Base-by-base conservation (phyloP, 441 rosid species). In the Omphalea diandra region DNA sequence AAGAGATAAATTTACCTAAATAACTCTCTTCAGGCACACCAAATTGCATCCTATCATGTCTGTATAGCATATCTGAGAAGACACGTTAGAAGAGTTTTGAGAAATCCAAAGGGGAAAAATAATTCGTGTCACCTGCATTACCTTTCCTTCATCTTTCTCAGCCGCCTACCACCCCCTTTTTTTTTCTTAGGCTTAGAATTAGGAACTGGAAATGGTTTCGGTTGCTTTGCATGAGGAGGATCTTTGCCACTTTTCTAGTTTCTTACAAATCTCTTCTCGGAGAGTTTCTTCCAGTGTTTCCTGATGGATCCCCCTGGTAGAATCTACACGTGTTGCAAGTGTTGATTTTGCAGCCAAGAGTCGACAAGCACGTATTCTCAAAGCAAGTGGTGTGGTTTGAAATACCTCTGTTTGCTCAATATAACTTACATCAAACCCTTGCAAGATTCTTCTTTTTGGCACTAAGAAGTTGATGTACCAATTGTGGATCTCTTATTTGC, bases 11-110 rank as follows among this genome's bases (percentile, higher is more conserved):
- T 47, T 72, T 84, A 90, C 99, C 98, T 67, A 95, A 81, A 32
- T 98, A 95, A 69, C 98, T 95, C 85, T 93, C 98, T 84, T 95
- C 97, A 27, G 98, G 97, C 47, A 90, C 77, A 71, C 99, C 99
- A 79, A 94, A 94, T 53, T 86, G 93, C 99, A 94, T 94, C 80
- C 97, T 90, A 71, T 87, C 95, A 88, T 93, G 72, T 93, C 98
- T 49, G 98, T 70, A 95, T 77, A 31, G 98, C 97, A 79, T 90
- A 95, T 76, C 99, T 94, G 83, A 43, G 67, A 46, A 58, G 18
- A n/a, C 32, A 43, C 38, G n/a, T n/a, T n/a, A 49, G 24, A 24
- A 53, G 64, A 7, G 36, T 81, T 49, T 59, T 8, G 56, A 46
- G 43, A 47, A 66, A 15, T 61, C 12, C n/a, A 68, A 22, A 61